Base-by-base conservation (phyloP, 2,329 filamentous ascomycete species). In the Gaeumannomyces tritici region DNA sequence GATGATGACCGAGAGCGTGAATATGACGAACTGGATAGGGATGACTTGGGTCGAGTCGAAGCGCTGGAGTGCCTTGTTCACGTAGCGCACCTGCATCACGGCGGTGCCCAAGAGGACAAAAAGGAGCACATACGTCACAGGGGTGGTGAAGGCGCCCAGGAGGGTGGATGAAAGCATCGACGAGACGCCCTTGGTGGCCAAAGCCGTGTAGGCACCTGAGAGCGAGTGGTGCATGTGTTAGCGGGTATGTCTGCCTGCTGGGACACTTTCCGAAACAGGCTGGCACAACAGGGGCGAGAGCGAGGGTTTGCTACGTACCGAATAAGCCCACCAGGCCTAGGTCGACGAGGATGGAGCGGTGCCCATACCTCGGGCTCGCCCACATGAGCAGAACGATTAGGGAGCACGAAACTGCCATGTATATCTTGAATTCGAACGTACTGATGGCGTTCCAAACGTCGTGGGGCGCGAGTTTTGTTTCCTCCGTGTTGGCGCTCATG, bases 41-140 rank as follows among this genome's bases (percentile, higher is more conserved):
- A 99, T 99, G 68, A 99, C 95, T 73, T 97, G 92, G 0, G 95
- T 99, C 8, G 95, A 96, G 74, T 97, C 91, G 77, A 98, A 99
- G 58, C 90, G 87, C 73, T 97, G 93, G 61, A 99, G 80, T 1
- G 83, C 82, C 67, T 83, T 90, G 77, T 98, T 99, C 72, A 99
- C 84, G 72, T 98, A 99, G 72, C 91, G 93, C 69, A 99, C 93
- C 76, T 99, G 95, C 89, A 98, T 92, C 64, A 99, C 80, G 8
- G 95, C 95, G 1, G 93, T 98, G 57, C 79, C 83, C 24, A 95
- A 80, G 29, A 99, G 82, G 59, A 98, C 82, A 60, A 89, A 78
- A 11, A 95, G 74, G n/a, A 99, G 83, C 1, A 87, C 83, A 71
- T 98, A 99, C 26, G 92, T 96, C 64, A 99, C 89, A 0, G 93